Evolutionary conservation across 345 rosid species (phyloP).

Genomic region (Citrus maxima): DNA sequence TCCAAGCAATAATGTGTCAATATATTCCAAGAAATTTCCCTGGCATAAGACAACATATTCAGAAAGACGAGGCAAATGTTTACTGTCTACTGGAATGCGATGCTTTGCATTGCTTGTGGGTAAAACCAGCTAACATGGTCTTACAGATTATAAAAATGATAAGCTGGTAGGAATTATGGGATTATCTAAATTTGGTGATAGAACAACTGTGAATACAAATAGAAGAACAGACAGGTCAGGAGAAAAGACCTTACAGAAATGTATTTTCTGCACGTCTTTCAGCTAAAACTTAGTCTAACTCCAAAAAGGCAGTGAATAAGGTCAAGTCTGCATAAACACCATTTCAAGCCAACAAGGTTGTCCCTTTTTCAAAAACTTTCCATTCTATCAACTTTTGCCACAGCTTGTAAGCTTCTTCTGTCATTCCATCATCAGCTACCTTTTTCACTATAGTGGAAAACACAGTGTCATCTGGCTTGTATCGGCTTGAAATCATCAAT

Average conservation of each 20-base stretch:
- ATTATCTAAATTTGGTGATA: background rate
- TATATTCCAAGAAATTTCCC: background rate
- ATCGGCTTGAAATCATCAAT: conserved; percentile 53
- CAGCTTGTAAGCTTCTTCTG: conserved; percentile 55
- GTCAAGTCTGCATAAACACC: background rate
- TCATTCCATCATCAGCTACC: conserved; percentile 62
- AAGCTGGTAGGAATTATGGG: background rate
- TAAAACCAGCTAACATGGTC: background rate
- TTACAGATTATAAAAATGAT: background rate
- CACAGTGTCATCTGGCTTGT: conserved; percentile 46
- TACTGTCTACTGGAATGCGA: background rate
- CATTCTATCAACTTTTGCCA: conserved; percentile 41
- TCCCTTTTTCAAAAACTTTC: conserved; percentile 31
- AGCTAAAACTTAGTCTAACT: background rate
- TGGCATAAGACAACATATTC: background rate
- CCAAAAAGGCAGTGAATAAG: background rate
- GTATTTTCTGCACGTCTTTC: background rate
- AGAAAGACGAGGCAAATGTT: background rate
- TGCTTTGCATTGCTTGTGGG: background rate
- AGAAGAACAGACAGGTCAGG: background rate
- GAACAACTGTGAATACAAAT: background rate
- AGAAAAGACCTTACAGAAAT: background rate
- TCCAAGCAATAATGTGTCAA: background rate
- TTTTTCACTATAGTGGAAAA: conserved; percentile 43
- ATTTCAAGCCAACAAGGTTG: conserved; percentile 6